Conservation (phyloP, 2,329 filamentous ascomycete species). For the Seiridium cupressi region DNA sequence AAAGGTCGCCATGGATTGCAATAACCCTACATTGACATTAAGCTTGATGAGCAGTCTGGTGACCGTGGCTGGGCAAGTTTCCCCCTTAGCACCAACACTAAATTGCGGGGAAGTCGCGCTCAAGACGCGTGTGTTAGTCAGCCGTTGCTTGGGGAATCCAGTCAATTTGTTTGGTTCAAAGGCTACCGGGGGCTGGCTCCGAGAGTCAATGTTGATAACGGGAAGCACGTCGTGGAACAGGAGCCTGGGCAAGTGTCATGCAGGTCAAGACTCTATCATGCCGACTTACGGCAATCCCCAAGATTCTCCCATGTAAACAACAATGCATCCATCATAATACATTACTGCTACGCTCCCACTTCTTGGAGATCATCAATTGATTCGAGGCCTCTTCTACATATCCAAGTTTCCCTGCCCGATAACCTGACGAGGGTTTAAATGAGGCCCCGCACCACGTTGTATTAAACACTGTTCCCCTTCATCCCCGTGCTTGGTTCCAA, state of each 20-base stretch:
- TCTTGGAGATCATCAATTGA: not conserved
- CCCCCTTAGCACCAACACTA: not conserved
- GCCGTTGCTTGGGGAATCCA: constrained; percentile 7
- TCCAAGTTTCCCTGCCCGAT: constrained; percentile 1
- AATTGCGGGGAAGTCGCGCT: constrained; percentile 1
- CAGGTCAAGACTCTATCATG: too few relatives aligned
- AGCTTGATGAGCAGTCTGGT: too few relatives aligned
- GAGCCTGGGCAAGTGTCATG: too few relatives aligned
- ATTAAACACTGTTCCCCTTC: constrained; percentile 13
- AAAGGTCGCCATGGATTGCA: too few relatives aligned
- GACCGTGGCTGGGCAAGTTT: not conserved
- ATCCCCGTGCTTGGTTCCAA: constrained; percentile 15
- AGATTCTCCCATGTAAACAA: not conserved
- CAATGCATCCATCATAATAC: too few relatives aligned
- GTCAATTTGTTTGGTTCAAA: not conserved
- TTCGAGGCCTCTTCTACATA: not conserved
- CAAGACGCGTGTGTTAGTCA: constrained; percentile 10
- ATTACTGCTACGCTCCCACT: not conserved
- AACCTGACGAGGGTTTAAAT: not conserved
- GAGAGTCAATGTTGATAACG: not conserved
- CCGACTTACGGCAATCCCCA: not conserved
- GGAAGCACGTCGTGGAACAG: too few relatives aligned
- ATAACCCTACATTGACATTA: too few relatives aligned
- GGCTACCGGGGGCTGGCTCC: not conserved
- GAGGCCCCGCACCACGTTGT: not conserved